Percentiles rank a stretch among this genome's conserved stretches.
These are phyloP conservation scores for Ophiostoma perfectum DNA, from an alignment of 2,329 filamentous ascomycete species.

Conservation along the genomic window DNA sequence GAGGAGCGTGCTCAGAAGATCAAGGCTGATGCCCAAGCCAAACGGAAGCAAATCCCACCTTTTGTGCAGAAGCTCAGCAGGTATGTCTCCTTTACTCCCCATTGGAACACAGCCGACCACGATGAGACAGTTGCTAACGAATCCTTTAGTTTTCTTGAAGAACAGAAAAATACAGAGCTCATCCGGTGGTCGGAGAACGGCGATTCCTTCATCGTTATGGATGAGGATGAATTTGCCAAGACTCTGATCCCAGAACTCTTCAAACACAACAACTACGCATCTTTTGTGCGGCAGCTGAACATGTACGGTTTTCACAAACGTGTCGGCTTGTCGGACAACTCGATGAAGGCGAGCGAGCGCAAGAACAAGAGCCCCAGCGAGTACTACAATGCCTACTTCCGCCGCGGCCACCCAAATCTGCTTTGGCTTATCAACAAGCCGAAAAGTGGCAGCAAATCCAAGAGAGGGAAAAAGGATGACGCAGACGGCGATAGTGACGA, in stretches of 20 bases:
- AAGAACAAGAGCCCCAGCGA: constrained; percentile 98
- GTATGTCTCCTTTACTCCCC: constrained; percentile 40
- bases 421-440: constrained; percentile 96
- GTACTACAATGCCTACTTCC: constrained; percentile 96
- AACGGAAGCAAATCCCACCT: constrained; percentile 91
- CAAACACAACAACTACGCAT: constrained; percentile 98
- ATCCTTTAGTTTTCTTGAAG: constrained; percentile 73
- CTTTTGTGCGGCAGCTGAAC: constrained; percentile 90
- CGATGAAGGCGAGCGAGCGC: constrained; percentile 92
- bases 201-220: constrained; percentile 91
- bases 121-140: constrained; percentile 22
- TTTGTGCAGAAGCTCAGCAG: constrained; percentile 98
- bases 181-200: constrained; percentile 97
- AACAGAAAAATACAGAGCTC: constrained; percentile 85
- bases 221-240: constrained; percentile 98
- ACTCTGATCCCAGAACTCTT: constrained; percentile 94
- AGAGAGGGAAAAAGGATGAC: constrained; percentile 57
- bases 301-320: constrained; percentile 99
- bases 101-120: constrained; percentile 16
- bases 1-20: constrained; percentile 74
- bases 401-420: constrained; percentile 83
- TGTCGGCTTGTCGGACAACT: constrained; percentile 89
- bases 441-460: constrained; percentile 61
- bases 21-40: constrained; percentile 81
- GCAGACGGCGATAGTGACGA: constrained; percentile 68